Evolutionary conservation across 495 filamentous ascomycete genomes (phyloP), one percentile per base, ranked within the genome.

Genomic region (Aspergillus bridgeri): DNA sequence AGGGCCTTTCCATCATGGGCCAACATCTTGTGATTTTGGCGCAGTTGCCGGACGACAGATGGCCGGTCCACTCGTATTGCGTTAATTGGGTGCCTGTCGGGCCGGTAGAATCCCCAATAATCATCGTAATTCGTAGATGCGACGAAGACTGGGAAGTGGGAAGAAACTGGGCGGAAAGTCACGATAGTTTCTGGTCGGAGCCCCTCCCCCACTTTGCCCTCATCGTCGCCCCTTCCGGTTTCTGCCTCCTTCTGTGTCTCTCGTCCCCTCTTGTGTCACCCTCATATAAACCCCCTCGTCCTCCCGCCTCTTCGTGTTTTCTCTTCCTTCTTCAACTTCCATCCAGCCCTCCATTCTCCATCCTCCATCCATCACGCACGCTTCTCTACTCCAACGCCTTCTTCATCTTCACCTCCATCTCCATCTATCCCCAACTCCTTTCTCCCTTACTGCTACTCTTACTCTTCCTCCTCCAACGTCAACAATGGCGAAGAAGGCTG

Each of bases 401-500:
- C n/a, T n/a, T n/a, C 25, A 27, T 27, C 25, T 48, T 44, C 15
- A 19, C 22, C 42, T 57, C 21, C 19, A 51, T 51, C 33, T 47
- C 46, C 25, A 52, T 43, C 21, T 51, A 53, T 38, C 48, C 49
- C 25, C 25, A 13, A 46, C 56, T 21, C 15, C 3, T 20, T 18
- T 44, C 6, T 18, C 18, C 25, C 42, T 8, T 17, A 5, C 3
- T 8, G 11, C 19, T 55, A 11, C 7, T 23, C 18, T 15, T 43
- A 5, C 9, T 21, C 27, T 43, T 42, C 23, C 19, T 25, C 29
- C 18, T 20, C 33, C 27, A 3, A 29, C 5, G 11, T 56, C 62
- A 63, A 79, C 57, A 61, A 86, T 86, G 83, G 75, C 70, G 51
- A 90, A 89, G 75, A 95, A 91, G 70, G 91, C 90, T 53, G 83